These are phyloP conservation scores for Blumeria graminis DNA, from an alignment of 2,329 filamentous ascomycete genomes.

Conservation along the genomic window DNA sequence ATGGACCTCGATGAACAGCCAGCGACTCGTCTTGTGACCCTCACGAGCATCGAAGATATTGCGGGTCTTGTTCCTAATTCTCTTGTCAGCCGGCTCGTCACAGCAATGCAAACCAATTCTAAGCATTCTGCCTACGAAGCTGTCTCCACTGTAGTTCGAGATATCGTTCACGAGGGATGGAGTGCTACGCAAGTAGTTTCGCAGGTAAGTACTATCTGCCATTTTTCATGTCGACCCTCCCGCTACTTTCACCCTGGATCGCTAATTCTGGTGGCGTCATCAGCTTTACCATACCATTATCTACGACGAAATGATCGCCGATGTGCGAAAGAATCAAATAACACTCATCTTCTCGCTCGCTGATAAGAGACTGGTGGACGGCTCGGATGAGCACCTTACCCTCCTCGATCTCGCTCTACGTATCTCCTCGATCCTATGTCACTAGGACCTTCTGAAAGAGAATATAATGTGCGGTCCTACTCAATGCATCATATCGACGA, in stretches of 20 bases:
- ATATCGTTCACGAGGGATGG: constrained; percentile 92
- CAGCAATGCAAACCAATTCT: constrained; percentile 51
- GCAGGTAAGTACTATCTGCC: constrained; percentile 30
- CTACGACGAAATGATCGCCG: constrained; percentile 61
- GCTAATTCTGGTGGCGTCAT: background rate
- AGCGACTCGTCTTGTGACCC: constrained; percentile 42
- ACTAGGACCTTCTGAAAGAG: too few species aligned
- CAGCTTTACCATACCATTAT: constrained; percentile 64
- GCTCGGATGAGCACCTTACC: constrained; percentile 81
- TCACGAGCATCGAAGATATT: constrained; percentile 75
- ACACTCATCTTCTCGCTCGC: constrained; percentile 76
- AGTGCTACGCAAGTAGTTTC: constrained; percentile 70
- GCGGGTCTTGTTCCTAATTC: constrained; percentile 69
- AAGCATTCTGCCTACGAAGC: constrained; percentile 42
- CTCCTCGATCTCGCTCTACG: constrained; percentile 67
- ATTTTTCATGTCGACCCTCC: background rate
- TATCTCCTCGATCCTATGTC: constrained; percentile 27
- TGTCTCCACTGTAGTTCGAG: constrained; percentile 58
- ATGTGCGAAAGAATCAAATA: constrained; percentile 76
- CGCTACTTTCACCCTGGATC: background rate
- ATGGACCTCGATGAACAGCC: constrained; percentile 27
- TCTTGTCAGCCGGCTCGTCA: constrained; percentile 45
- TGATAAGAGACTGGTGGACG: constrained; percentile 84
- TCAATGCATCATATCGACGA: too few species aligned
- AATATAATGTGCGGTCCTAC: too few species aligned